phyloP scores from a whole-genome alignment of 2,329 filamentous ascomycete species.

The Tolypocladium pustulatum region DNA sequence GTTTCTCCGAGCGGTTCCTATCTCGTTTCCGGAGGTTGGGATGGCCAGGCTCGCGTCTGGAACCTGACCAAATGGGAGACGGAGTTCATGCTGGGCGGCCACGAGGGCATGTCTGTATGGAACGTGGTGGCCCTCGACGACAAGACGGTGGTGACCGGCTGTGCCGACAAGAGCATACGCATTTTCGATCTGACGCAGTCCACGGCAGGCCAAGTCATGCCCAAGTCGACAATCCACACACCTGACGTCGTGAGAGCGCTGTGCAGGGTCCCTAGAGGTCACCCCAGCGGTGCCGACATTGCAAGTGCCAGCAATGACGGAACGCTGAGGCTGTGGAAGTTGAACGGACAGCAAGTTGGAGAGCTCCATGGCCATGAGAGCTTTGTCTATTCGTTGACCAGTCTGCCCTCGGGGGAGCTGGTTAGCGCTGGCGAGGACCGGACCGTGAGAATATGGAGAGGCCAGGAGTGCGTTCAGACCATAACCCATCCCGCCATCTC shows the following conservation, averaged over 20 bases:
- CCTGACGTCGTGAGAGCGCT: conserved; percentile 83
- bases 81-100: conserved; percentile 59
- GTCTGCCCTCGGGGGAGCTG: conserved; percentile 72
- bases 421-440: conserved; percentile 90
- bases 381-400: conserved; percentile 81
- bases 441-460: conserved; percentile 84
- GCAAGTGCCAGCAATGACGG: conserved; percentile 93
- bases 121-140: conserved; percentile 77
- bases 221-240: conserved; percentile 48
- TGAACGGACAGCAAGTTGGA: conserved; percentile 65
- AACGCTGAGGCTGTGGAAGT: conserved; percentile 75
- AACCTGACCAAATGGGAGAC: conserved; percentile 75
- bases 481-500: conserved; percentile 96
- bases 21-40: conserved; percentile 90
- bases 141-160: conserved; percentile 77
- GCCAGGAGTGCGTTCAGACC: conserved; percentile 75
- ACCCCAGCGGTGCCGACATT: conserved; percentile 80
- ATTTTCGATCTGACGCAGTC: conserved; percentile 63
- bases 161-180: conserved; percentile 81
- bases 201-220: conserved; percentile 42
- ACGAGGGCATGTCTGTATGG: conserved; percentile 73
- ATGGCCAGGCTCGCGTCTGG: conserved; percentile 81
- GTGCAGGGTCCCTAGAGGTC: conserved; percentile 63
- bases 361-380: conserved; percentile 83
- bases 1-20: conserved; percentile 61